These are phyloP conservation scores for Calamus simplicifolius DNA, from an alignment of 176 grass and related monocot species.

Conservation along the genomic window DNA sequence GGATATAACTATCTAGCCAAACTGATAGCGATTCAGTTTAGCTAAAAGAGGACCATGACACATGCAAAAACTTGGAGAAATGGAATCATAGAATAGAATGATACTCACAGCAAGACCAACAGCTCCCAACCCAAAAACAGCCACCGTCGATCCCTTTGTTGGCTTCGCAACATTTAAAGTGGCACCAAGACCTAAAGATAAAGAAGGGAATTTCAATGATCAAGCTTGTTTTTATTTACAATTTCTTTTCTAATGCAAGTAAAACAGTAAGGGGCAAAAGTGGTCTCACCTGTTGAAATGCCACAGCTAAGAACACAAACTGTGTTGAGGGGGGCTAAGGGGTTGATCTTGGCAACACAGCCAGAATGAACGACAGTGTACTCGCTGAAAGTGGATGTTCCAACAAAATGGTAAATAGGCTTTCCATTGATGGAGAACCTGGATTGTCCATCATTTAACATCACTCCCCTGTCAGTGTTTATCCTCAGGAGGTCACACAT, in stretches of 20 bases:
- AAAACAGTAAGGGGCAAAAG: background rate
- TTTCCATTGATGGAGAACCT: slow-evolving; percentile 6
- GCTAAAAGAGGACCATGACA: too few relatives aligned
- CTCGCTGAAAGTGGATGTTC: slow-evolving; percentile 7
- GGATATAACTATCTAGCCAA: too few relatives aligned
- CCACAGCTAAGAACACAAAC: slow-evolving; percentile 9
- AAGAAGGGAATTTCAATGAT: too few relatives aligned
- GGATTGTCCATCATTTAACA: background rate
- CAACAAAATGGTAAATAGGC: slow-evolving; percentile 7
- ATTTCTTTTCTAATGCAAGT: too few relatives aligned
- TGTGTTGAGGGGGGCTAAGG: background rate
- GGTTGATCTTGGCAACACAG: slow-evolving; percentile 9
- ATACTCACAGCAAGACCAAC: slow-evolving; percentile 9
- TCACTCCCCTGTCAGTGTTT: slow-evolving; percentile 8
- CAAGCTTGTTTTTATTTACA: too few relatives aligned
- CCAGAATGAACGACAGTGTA: slow-evolving; percentile 3
- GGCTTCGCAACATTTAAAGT: slow-evolving; percentile 10
- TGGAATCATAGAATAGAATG: background rate
- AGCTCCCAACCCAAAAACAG: slow-evolving; percentile 4
- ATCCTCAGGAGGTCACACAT: slow-evolving; percentile 8
- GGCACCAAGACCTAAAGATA: background rate
- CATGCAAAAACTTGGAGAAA: too few relatives aligned
- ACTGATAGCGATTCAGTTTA: too few relatives aligned
- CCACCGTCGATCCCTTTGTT: slow-evolving; percentile 5
- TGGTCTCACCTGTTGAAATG: background rate